Base-by-base conservation (phyloP, 176 grass and related monocot genomes). In the Carex kokanica region DNA sequence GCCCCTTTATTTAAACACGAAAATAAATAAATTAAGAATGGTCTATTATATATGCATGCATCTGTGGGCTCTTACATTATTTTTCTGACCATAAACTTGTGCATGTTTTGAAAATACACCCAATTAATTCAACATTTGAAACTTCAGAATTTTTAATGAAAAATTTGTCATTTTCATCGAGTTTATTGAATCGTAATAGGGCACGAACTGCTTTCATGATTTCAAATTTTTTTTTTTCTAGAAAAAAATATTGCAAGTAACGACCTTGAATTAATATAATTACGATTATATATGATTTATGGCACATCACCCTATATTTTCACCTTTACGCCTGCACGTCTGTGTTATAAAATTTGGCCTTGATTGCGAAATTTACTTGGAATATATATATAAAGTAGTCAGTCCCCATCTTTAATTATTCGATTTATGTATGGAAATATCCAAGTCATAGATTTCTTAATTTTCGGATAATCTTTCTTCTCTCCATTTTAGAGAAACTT, bases 291-390 rank as follows among this genome's bases (percentile, higher is more conserved):
- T 43, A 43, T 75, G 71, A 38, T 61, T 24, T 75, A 32, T 75
- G 71, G 54, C 71, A 49, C 71, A 75, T 75, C 36, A 23, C 18
- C 0, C 40, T 74, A 58, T 74, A 58, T 79, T 29, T 78, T 23
- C 14, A 79, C 24, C 23, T 79, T 32, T 60, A 29, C 18, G 15
- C 75, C 24, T 79, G 75, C 75, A 60, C 51, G 75, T 60, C 43
- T 34, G 16, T 79, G 31, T 79, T 79, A 34, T 34, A 54, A 32
- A 32, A 34, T 59, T 79, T 10, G 12, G 8, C 5, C 10, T 60
- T 47, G n/a, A 79, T 60, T 79, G 55, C 36, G 49, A 60, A 57
- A 79, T 36, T 59, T 60, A 79, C 75, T 79, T 34, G 75, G 53
- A 79, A 1, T 31, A 79, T n/a, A n/a, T 79, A 55, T 32, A 18